These are phyloP conservation scores for Zygotorulaspora sp. DNA, from an alignment of 805 yeast species.

Conservation along the genomic window DNA sequence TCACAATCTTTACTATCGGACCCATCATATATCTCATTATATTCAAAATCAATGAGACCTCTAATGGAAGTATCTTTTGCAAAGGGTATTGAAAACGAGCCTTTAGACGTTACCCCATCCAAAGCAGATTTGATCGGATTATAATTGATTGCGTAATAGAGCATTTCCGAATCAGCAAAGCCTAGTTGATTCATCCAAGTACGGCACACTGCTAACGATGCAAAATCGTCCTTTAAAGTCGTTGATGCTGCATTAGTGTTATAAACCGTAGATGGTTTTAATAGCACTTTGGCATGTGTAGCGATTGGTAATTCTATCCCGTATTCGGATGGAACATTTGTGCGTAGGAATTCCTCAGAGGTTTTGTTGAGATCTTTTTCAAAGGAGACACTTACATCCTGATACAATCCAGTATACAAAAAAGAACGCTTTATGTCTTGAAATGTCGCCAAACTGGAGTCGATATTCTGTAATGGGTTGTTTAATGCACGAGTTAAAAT, in stretches of 20 bases:
- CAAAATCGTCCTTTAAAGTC: constrained; percentile 35
- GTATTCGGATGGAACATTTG: constrained; percentile 29
- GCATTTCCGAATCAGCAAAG: constrained; percentile 49
- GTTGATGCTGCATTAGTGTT: constrained; percentile 33
- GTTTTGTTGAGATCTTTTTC: constrained; percentile 36
- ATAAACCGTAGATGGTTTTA: constrained; percentile 36
- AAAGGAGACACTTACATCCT: constrained; percentile 38
- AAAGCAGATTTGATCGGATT: constrained; percentile 44
- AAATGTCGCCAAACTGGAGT: constrained; percentile 36
- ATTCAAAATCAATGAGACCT: constrained; percentile 39
- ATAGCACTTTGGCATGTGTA: constrained; percentile 42
- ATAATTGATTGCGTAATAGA: constrained; percentile 46
- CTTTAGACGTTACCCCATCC: constrained; percentile 47
- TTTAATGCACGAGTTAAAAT: constrained; percentile 43
- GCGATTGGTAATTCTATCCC: constrained; percentile 40
- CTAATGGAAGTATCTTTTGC: constrained; percentile 43
- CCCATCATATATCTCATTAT: constrained; percentile 38
- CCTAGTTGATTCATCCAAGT: constrained; percentile 50
- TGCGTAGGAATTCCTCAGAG: constrained; percentile 8
- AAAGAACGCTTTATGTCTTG: constrained; percentile 37
- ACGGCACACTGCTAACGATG: constrained; percentile 35
- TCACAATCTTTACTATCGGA: constrained; percentile 16
- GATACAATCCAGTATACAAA: constrained; percentile 44
- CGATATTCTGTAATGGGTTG: constrained; percentile 42
- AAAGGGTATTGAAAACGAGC: constrained; percentile 44